Conservation (phyloP, 345 rosid genomes). For the Salix arbutifolia region DNA sequence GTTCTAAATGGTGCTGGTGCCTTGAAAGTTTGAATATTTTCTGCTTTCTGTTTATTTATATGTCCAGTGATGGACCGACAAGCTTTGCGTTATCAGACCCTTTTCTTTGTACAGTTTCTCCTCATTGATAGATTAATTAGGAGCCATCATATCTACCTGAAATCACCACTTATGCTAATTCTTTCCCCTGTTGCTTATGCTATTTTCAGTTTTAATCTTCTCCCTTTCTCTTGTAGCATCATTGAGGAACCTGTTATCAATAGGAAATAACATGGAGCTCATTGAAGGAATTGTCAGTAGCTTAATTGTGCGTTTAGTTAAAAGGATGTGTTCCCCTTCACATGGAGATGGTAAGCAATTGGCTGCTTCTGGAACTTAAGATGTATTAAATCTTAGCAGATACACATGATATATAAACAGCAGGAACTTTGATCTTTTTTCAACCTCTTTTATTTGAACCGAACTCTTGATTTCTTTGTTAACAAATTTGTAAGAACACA, state of each 20-base stretch:
- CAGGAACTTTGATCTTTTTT: neutral
- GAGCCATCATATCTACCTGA: neutral
- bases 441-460: neutral
- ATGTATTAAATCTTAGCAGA: neutral
- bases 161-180: neutral
- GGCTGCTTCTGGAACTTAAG: neutral
- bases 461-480: neutral
- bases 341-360: constrained; percentile 43
- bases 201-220: neutral
- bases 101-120: neutral
- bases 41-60: neutral
- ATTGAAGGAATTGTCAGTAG: constrained; percentile 53
- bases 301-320: constrained; percentile 51
- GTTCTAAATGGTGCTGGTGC: too few relatives aligned
- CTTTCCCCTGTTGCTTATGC: neutral
- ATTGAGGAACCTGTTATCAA: constrained; percentile 48
- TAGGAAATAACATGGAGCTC: constrained; percentile 43
- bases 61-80: neutral
- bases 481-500: neutral
- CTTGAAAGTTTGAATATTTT: neutral
- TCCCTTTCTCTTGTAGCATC: constrained; percentile 42
- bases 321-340: constrained; percentile 56
- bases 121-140: neutral
- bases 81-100: neutral
- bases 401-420: neutral